Evolutionary conservation across 2,329 filamentous ascomycete genomes (phyloP).

Genomic region (Monilinia fructicola): DNA sequence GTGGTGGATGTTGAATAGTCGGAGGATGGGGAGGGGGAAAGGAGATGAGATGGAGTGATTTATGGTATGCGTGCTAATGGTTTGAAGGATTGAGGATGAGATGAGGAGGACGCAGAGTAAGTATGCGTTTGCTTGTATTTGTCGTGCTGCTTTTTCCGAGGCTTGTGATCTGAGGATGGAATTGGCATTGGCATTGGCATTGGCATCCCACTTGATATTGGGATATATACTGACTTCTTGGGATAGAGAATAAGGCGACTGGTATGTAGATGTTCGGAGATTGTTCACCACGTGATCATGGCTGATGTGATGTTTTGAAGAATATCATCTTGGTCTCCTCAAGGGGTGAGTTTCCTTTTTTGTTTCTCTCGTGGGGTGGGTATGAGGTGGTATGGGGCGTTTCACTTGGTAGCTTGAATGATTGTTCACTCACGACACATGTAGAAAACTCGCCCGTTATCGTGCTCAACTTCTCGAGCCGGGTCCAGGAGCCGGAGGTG

Average conservation of each 20-base stretch:
- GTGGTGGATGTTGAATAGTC: not conserved
- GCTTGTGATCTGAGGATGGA: constrained; percentile 19
- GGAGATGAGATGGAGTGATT: constrained; percentile 22
- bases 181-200: not conserved
- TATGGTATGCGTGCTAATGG: not conserved
- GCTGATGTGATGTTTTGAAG: constrained; percentile 49
- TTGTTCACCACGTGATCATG: constrained; percentile 35
- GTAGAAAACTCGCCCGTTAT: constrained; percentile 89
- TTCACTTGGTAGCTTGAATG: not conserved
- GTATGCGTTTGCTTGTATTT: constrained; percentile 33
- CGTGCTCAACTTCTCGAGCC: constrained; percentile 94
- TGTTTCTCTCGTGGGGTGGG: rapidly evolving
- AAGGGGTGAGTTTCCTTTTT: constrained; percentile 73
- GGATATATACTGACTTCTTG: not conserved
- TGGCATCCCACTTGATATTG: no score
- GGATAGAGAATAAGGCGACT: constrained; percentile 93
- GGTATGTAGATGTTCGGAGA: constrained; percentile 57
- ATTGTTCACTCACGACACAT: constrained; percentile 18
- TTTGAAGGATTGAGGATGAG: constrained; percentile 92
- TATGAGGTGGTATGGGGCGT: no score
- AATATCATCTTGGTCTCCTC: constrained; percentile 95
- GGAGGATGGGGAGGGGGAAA: not conserved
- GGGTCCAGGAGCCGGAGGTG: constrained; percentile 71
- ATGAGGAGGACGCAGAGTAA: constrained; percentile 98
- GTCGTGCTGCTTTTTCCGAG: not conserved